Conservation (phyloP, 305 asterid species). For the Lippia alba region DNA sequence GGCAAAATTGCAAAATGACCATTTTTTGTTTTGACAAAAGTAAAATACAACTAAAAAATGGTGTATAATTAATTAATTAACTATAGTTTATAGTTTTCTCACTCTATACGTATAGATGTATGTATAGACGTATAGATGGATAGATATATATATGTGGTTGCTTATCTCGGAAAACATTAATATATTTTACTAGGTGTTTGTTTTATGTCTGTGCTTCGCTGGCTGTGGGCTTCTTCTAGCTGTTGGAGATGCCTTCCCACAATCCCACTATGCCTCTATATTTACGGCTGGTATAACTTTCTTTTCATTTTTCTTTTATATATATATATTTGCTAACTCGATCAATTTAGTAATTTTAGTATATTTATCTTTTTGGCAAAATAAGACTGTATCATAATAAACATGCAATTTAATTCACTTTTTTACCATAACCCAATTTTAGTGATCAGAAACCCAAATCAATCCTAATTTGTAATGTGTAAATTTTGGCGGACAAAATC, state of each 20-base stretch:
- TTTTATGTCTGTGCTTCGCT: slow-evolving; percentile 63
- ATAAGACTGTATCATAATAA: too few species aligned
- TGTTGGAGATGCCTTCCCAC: slow-evolving; percentile 69
- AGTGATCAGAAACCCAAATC: too few species aligned
- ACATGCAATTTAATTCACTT: too few species aligned
- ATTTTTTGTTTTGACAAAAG: too few species aligned
- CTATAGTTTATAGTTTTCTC: not conserved
- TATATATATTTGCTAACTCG: too few species aligned
- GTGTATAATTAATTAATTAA: not conserved
- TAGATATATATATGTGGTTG: slow-evolving; percentile 32
- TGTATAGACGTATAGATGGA: not conserved
- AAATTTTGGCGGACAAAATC: too few species aligned
- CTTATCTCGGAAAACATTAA: slow-evolving; percentile 38
- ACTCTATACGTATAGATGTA: slow-evolving; percentile 11
- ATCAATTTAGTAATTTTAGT: too few species aligned
- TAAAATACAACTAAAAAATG: too few species aligned
- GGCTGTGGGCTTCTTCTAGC: slow-evolving; percentile 57
- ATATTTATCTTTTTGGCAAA: too few species aligned
- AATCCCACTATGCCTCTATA: slow-evolving; percentile 51
- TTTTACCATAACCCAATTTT: too few species aligned
- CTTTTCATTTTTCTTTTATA: slow-evolving; percentile 6
- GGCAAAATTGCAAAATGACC: too few species aligned
- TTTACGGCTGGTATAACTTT: slow-evolving; percentile 44
- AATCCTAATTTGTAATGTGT: too few species aligned
- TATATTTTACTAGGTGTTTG: slow-evolving; percentile 41